A percentile compares a stretch with the other conserved stretches of the same genome.
Evolutionary conservation across 306 rosid genomes (phyloP).

Genomic region (Cucumis sativus): DNA sequence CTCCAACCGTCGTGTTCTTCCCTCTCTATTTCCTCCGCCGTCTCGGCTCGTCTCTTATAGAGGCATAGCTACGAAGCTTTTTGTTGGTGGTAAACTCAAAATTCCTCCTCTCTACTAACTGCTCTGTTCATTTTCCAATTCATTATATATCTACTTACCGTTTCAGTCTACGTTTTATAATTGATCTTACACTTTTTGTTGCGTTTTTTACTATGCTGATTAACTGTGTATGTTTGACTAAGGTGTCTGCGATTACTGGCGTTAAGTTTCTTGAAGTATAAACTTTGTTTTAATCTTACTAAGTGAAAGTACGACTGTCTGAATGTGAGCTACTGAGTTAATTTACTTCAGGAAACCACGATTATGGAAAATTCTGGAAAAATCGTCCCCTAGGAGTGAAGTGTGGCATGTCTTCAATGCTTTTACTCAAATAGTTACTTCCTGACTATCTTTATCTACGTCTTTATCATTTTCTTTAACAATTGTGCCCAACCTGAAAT

Average conservation of each 20-base stretch:
- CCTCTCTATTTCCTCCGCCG: slow-evolving; percentile 26
- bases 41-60: slow-evolving; percentile 24
- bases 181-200: background rate
- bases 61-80: slow-evolving; percentile 34
- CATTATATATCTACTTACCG: background rate
- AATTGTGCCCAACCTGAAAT: background rate
- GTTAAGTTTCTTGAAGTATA: background rate
- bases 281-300: background rate
- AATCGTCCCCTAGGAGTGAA: background rate
- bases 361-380: background rate
- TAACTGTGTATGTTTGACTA: background rate
- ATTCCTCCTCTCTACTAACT: slow-evolving; percentile 1
- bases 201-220: background rate
- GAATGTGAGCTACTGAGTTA: background rate
- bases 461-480: background rate
- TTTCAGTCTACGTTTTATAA: background rate
- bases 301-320: background rate
- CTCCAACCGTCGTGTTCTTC: background rate
- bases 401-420: background rate
- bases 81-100: slow-evolving; percentile 31
- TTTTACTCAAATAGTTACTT: background rate
- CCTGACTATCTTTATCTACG: background rate
- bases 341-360: background rate
- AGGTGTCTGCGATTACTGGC: background rate
- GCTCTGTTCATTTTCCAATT: background rate